Percentiles rank a stretch among this genome's conserved stretches.
phyloP scores from a whole-genome alignment of 257 asterid genomes.

The Thymus quinquecostatus region DNA sequence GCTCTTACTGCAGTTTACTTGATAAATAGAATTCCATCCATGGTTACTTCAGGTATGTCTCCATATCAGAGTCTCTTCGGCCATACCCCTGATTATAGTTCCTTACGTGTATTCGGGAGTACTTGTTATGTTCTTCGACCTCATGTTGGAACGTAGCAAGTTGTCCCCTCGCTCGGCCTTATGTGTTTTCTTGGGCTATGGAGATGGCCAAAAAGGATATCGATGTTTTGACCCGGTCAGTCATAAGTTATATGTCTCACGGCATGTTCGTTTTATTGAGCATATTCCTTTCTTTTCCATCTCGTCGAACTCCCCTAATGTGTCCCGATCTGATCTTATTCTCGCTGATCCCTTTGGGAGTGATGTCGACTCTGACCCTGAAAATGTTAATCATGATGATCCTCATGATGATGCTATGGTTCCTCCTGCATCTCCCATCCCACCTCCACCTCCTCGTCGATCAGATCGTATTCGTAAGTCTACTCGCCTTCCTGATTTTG shows the following conservation, averaged over 20 bases:
- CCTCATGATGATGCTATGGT: not conserved
- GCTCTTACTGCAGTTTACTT: too few species aligned
- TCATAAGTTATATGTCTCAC: not conserved
- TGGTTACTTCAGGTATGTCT: not conserved
- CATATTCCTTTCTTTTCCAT: not conserved
- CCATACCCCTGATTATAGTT: not conserved
- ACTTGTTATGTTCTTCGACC: too few species aligned
- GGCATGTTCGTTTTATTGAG: not conserved
- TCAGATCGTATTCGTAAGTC: not conserved
- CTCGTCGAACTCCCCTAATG: not conserved
- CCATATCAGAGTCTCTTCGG: constrained; percentile 1
- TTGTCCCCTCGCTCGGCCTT: too few species aligned
- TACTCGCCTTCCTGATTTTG: not conserved
- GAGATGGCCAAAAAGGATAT: too few species aligned
- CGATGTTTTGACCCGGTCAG: not conserved
- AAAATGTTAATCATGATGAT: not conserved
- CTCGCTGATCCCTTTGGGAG: not conserved
- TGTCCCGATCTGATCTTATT: not conserved
- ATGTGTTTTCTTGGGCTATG: too few species aligned
- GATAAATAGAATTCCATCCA: too few species aligned
- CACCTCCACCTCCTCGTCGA: not conserved
- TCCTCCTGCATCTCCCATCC: too few species aligned
- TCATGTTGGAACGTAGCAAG: too few species aligned
- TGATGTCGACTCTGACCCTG: not conserved
- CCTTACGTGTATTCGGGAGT: not conserved